Base-by-base conservation (phyloP, 352 stramenopile genomes). In the Globisporangium rhizosaccharum region DNA sequence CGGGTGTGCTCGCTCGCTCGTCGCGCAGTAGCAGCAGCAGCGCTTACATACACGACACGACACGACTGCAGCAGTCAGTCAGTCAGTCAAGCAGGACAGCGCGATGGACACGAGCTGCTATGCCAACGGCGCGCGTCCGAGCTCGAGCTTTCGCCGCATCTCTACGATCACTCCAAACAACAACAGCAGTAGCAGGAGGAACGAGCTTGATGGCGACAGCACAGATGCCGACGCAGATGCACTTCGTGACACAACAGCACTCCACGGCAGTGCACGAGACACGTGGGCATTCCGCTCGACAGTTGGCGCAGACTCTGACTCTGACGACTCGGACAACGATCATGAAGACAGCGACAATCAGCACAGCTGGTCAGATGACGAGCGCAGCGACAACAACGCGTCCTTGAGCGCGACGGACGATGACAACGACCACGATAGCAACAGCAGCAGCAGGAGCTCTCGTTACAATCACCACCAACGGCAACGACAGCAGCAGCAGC, bases 271-370 rank as follows among this genome's bases (percentile, higher is more conserved):
- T 49, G 14, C 30, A 15, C 63, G 66, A 15, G 78, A 90, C 18
- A 71, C 73, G 50, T 88, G 78, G 78, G 54, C 75, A 1, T 85
- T 62, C 48, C 74, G 74, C 30, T 88, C 78, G 3, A 90, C 78
- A 0, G n/a, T 90, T 20, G 80, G 66, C 9, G 66, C 65, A 23
- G 51, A 5, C 20, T 81, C 65, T 8, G 65, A 79, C 28, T 58
- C 65, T 47, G 48, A 61, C 30, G 51, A 68, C 26, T 15, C 9
- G 6, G 56, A 61, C 9, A 17, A 47, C 42, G 42, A 47, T 20
- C 37, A 44, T 44, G 9, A 14, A 44, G 28, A 9, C 23, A 28
- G 14, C 18, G 53, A 51, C 26, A 51, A 51, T 17, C 30, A 56
- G 11, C 30, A 52, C 20, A 15, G 26, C 39, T 45, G 57, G 49